Evolutionary conservation across 306 rosid species (phyloP).

Genomic region (Trifolium dubium): DNA sequence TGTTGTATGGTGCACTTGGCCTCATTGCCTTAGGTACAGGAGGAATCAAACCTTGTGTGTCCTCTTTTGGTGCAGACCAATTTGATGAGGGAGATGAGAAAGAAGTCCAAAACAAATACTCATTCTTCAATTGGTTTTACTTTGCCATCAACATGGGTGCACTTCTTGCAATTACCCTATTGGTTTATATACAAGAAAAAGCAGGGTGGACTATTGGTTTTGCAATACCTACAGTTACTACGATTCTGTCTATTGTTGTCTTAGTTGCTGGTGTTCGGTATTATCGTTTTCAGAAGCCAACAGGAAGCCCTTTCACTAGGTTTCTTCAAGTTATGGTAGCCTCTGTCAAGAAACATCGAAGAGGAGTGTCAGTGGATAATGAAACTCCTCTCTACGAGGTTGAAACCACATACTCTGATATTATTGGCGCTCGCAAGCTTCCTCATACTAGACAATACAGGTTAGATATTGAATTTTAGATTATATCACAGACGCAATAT

Average conservation of each 20-base stretch:
- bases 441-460: slow-evolving; percentile 50
- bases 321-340: slow-evolving; percentile 56
- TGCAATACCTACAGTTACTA: slow-evolving; percentile 46
- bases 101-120: slow-evolving; percentile 51
- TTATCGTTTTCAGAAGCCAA: slow-evolving; percentile 60
- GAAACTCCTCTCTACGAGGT: slow-evolving; percentile 51
- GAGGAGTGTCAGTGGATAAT: slow-evolving; percentile 36
- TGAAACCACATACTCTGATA: slow-evolving; percentile 49
- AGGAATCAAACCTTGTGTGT: slow-evolving; percentile 70
- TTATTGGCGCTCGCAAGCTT: slow-evolving; percentile 53
- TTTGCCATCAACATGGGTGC: slow-evolving; percentile 66
- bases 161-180: slow-evolving; percentile 51
- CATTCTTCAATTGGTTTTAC: slow-evolving; percentile 71
- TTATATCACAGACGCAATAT: too few relatives aligned
- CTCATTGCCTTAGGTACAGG: slow-evolving; percentile 68
- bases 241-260: slow-evolving; percentile 44
- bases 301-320: slow-evolving; percentile 68
- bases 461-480: not conserved
- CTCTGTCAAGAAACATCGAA: slow-evolving; percentile 48
- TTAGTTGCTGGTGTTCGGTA: slow-evolving; percentile 39
- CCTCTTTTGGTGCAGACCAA: slow-evolving; percentile 71
- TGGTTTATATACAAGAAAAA: slow-evolving; percentile 55
- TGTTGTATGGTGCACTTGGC: slow-evolving; percentile 51
- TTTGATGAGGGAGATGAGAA: slow-evolving; percentile 59
- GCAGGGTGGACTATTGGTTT: slow-evolving; percentile 61